Conservation (phyloP, 352 stramenopile genomes). For the Phytophthora hybrid region DNA sequence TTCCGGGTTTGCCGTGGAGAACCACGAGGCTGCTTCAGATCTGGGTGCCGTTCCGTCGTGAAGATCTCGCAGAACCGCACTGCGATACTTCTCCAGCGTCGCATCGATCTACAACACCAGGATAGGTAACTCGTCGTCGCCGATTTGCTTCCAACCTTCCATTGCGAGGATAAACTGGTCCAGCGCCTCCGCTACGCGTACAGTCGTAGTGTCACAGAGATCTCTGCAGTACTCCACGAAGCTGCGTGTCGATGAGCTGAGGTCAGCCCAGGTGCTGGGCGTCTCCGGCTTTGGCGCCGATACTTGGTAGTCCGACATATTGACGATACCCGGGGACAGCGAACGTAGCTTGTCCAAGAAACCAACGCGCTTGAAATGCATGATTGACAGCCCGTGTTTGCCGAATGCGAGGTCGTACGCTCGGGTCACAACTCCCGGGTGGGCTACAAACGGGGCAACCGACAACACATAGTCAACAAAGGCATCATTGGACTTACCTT, state of each 20-base stretch:
- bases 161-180: slow-evolving; percentile 4
- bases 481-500: slow-evolving; percentile 18
- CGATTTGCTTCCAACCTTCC: slow-evolving; percentile 10
- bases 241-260: slow-evolving; percentile 1
- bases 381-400: slow-evolving; percentile 3
- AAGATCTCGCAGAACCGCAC: no score
- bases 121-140: not conserved
- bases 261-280: not conserved
- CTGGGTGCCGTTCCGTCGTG: no score
- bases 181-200: slow-evolving; percentile 2
- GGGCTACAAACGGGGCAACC: not conserved
- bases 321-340: not conserved
- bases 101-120: not conserved
- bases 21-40: no score
- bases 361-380: slow-evolving; percentile 6
- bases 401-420: slow-evolving; percentile 13
- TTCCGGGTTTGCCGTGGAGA: no score
- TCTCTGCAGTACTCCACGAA: no score
- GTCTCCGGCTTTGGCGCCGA: not conserved
- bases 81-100: no score
- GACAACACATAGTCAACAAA: slow-evolving; percentile 14
- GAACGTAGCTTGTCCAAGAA: slow-evolving; percentile 5
- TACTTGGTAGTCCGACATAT: not conserved
- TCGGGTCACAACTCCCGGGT: no score
- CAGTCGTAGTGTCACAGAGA: not conserved